A percentile compares a stretch with the other conserved stretches of the same genome.
Evolutionary conservation across 2,329 filamentous ascomycete species (phyloP).

Genomic region (Diaporthe capsici): DNA sequence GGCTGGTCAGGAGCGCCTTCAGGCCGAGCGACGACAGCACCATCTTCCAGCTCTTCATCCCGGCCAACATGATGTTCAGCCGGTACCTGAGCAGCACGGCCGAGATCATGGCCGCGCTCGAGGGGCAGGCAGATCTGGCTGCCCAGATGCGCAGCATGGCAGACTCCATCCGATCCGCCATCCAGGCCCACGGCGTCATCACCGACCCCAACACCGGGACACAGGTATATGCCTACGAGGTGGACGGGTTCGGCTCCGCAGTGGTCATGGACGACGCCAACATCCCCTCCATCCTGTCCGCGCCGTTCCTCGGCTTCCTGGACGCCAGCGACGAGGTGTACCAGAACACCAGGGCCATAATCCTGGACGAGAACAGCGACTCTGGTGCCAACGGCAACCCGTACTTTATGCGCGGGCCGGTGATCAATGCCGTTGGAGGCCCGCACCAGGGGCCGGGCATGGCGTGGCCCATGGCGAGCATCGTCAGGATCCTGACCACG

Average conservation of each 20-base stretch:
- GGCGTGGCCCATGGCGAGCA: conserved; percentile 90
- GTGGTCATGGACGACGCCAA: conserved; percentile 78
- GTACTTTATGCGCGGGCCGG: conserved; percentile 71
- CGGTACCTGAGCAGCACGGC: conserved; percentile 69
- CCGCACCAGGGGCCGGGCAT: conserved; percentile 73
- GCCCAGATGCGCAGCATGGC: conserved; percentile 71
- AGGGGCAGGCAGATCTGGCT: conserved; percentile 63
- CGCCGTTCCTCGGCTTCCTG: conserved; percentile 73
- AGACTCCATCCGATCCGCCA: conserved; percentile 58
- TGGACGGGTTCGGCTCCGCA: conserved; percentile 76
- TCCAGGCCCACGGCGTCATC: conserved; percentile 64
- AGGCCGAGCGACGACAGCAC: conserved; percentile 91
- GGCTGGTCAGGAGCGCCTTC: conserved; percentile 89
- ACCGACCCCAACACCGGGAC: conserved; percentile 35
- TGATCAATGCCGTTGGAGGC: conserved; percentile 66
- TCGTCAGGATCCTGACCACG: conserved; percentile 84
- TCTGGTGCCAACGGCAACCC: conserved; percentile 74
- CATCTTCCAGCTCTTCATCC: conserved; percentile 88
- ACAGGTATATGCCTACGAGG: conserved; percentile 76
- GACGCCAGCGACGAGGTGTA: conserved; percentile 74
- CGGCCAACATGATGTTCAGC: conserved; percentile 89
- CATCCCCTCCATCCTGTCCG: conserved; percentile 72
- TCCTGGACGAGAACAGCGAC: conserved; percentile 59
- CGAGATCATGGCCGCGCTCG: conserved; percentile 60
- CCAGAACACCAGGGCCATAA: conserved; percentile 80